Evolutionary conservation across 1,284 basidiomycete species (phyloP).

Genomic region (Puccinia coronata): DNA sequence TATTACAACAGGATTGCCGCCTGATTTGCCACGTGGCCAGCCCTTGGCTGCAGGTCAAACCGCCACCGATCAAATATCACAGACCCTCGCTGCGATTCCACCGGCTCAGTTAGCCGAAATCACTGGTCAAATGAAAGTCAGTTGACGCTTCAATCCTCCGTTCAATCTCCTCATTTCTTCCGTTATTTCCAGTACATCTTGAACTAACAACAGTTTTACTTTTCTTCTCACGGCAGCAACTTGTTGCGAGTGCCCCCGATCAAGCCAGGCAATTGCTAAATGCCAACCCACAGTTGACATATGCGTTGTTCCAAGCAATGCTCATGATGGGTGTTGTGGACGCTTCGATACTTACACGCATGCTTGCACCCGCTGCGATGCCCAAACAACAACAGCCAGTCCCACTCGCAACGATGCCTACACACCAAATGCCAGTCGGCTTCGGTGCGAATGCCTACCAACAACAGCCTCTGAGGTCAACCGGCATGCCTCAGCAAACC

Average conservation of each 20-base stretch:
- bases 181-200: neutral
- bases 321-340: conserved; percentile 94
- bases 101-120: conserved; percentile 88
- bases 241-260: conserved; percentile 86
- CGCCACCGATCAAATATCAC: conserved; percentile 80
- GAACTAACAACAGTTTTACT: neutral
- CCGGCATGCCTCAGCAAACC: conserved; percentile 21
- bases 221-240: conserved; percentile 56
- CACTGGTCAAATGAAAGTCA: conserved; percentile 95
- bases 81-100: conserved; percentile 79
- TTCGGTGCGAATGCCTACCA: conserved; percentile 20
- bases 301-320: conserved; percentile 94
- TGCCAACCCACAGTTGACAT: conserved; percentile 86
- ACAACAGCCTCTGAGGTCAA: conserved; percentile 27
- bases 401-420: conserved; percentile 26
- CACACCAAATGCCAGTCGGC: conserved; percentile 23
- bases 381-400: conserved; percentile 26
- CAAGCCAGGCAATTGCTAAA: conserved; percentile 78
- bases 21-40: conserved; percentile 74
- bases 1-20: conserved; percentile 61
- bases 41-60: conserved; percentile 73
- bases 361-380: conserved; percentile 53
- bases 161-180: neutral
- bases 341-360: conserved; percentile 72
- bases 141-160: conserved; percentile 52